phyloP scores from a whole-genome alignment of 305 asterid genomes.

The Fraxinus ornus region DNA sequence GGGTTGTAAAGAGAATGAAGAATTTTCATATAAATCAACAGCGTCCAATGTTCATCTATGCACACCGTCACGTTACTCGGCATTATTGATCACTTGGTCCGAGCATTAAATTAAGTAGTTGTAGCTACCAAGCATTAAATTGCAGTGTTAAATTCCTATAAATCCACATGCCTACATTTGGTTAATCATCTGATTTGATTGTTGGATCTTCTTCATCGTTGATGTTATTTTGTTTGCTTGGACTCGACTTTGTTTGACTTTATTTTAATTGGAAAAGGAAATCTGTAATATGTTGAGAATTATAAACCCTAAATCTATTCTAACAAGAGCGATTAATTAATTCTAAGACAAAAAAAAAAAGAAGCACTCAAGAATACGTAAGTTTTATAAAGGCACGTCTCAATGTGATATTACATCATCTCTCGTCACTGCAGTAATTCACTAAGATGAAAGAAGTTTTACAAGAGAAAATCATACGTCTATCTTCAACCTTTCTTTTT shows the following conservation, averaged over 20 bases:
- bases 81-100: conserved; percentile 20
- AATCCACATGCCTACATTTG: not conserved
- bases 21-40: no score
- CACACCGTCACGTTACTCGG: not conserved
- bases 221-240: not conserved
- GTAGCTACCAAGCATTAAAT: conserved; percentile 25
- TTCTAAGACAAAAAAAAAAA: no score
- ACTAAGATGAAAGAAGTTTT: no score
- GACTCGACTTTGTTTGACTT: not conserved
- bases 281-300: not conserved
- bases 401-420: no score
- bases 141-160: not conserved
- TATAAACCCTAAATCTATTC: no score
- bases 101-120: conserved; percentile 33
- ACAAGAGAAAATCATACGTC: no score
- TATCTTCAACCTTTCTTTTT: no score
- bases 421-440: no score
- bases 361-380: no score
- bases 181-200: not conserved
- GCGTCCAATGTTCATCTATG: not conserved
- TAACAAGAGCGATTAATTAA: no score
- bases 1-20: not conserved
- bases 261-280: not conserved
- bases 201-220: not conserved
- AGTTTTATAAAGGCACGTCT: no score